Evolutionary conservation across 2,329 filamentous ascomycete genomes (phyloP), one percentile per base, ranked within the genome.

Genomic region (Apiospora malaysiana): DNA sequence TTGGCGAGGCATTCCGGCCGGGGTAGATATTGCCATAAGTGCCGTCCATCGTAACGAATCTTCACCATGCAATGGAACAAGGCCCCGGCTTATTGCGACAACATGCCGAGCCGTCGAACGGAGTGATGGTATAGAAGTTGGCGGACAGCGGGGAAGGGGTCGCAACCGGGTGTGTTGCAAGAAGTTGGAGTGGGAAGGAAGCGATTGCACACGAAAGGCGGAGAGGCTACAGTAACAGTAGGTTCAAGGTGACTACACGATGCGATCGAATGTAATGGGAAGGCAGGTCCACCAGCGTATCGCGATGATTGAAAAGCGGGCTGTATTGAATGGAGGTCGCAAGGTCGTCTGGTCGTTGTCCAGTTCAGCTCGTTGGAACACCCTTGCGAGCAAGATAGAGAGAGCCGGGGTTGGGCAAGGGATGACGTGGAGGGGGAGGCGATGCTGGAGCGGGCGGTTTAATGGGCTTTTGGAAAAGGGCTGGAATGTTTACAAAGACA

Each of bases 1-100:
- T 70, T 42, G 75, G 73, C 32, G 76, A 76, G 74, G 75, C 76
- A 51, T 70, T 76, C 71, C 76, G 73, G 23, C 76, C 70, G 66
- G 73, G 46, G n/a, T 47, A 68, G 27, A 68, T 69, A 74, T 76
- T 76, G 65, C 77, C 75, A 47, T 77, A 77, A 18, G 75, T 71
- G 46, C 75, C 72, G 70, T 77, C 74, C 76, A 78, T 78, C 65
- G 70, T 73, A 66, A 66, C 69, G n/a, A 69, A 42, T 46, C 56
- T 63, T 63, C 56, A 63, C 56, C 56, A 63, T 63, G 4, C 37
- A 63, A 40, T n/a, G 56, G 32, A 63, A 63, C 32, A 63, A 21
- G 21, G 32, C 9, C 56, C 16, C 56, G 32, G 56, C 32, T 63
- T 63, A 63, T 40, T 63, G 56, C 56, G 56, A 63, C 56, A 12